These are phyloP conservation scores for Apiospora saccharicola DNA, from an alignment of 2,329 filamentous ascomycete species.

Conservation along the genomic window DNA sequence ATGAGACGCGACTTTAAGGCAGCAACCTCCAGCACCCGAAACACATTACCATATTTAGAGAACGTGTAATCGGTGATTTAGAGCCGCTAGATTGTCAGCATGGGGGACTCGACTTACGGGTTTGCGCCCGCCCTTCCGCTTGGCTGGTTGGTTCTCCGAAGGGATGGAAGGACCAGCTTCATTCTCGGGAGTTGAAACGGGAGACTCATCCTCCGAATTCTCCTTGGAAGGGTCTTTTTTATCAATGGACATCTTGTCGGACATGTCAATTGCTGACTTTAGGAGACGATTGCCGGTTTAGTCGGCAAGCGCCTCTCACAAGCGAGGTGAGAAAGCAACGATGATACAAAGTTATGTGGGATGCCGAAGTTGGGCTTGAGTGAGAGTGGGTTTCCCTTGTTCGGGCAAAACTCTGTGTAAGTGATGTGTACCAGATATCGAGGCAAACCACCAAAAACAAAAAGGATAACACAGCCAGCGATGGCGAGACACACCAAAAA, in stretches of 20 bases:
- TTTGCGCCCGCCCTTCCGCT: constrained; percentile 97
- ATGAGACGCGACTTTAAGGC: not conserved
- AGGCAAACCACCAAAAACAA: constrained; percentile 22
- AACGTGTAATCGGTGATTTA: not conserved
- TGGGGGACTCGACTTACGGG: constrained; percentile 70
- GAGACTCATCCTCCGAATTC: constrained; percentile 69
- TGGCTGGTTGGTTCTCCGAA: constrained; percentile 72
- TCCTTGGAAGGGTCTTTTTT: constrained; percentile 64
- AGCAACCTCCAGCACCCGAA: not conserved
- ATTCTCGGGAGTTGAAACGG: constrained; percentile 66
- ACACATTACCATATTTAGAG: not conserved
- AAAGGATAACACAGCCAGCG: not conserved
- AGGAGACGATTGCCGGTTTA: constrained; percentile 49
- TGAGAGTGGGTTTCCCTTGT: constrained; percentile 18
- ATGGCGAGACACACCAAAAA: constrained; percentile 3
- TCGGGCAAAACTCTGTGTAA: constrained; percentile 13
- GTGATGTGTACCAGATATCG: not conserved
- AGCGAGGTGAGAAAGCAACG: constrained; percentile 22
- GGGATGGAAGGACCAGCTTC: constrained; percentile 52
- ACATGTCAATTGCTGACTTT: constrained; percentile 58
- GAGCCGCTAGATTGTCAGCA: not conserved
- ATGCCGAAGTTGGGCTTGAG: not conserved
- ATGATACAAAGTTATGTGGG: constrained; percentile 5
- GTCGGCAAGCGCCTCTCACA: constrained; percentile 49
- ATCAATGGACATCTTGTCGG: constrained; percentile 73